A percentile compares a stretch with the other conserved stretches of the same genome.
Evolutionary conservation across 208 protist species (phyloP).

Genomic region (Tritrichomonas foetus): DNA sequence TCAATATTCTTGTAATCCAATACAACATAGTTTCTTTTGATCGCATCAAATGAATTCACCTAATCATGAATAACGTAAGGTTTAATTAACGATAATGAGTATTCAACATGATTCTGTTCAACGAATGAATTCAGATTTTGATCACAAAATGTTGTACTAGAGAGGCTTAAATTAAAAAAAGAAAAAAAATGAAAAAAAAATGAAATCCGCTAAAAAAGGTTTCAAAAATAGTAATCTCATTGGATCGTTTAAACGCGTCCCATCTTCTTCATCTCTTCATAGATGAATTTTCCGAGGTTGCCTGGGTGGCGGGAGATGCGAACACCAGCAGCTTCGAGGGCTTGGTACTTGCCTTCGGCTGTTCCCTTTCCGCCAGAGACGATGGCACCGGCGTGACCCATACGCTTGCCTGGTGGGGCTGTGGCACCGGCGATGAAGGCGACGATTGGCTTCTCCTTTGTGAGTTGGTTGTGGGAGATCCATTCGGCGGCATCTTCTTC

Average conservation of each 20-base stretch:
- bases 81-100: no score
- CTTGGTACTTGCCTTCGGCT: slow-evolving; percentile 83
- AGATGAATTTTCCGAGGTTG: slow-evolving; percentile 21
- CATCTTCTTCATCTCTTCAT: slow-evolving; percentile 40
- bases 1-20: no score
- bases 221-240: no score
- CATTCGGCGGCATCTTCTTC: slow-evolving; percentile 94
- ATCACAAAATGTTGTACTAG: no score
- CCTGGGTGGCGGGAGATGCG: background rate
- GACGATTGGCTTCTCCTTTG: slow-evolving; percentile 69
- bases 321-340: slow-evolving; percentile 37
- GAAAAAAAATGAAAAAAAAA: no score
- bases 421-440: slow-evolving; percentile 93
- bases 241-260: slow-evolving; percentile 27
- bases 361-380: slow-evolving; percentile 84
- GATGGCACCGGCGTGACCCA: slow-evolving; percentile 93
- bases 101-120: no score
- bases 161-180: no score
- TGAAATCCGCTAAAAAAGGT: no score
- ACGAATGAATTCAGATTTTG: no score
- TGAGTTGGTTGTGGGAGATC: slow-evolving; percentile 73
- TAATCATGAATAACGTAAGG: no score
- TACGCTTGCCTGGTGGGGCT: slow-evolving; percentile 85
- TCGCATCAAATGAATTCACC: no score
- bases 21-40: no score